Base-by-base conservation (phyloP, 768 basidiomycete genomes). In the Boletus coccyginus region DNA sequence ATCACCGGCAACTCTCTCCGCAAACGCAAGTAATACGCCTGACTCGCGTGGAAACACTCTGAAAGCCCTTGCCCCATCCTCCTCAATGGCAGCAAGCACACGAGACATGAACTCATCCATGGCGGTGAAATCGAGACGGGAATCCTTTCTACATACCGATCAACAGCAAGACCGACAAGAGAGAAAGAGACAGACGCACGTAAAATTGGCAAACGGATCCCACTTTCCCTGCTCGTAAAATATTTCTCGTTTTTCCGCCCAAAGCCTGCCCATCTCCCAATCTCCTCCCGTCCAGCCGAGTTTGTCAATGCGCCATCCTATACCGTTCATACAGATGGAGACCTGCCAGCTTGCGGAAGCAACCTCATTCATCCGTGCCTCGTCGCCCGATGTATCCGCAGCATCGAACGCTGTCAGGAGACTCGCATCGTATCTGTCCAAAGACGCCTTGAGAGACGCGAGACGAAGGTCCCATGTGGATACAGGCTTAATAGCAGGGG, bases 261-360 rank as follows among this genome's bases (percentile, higher is more conserved):
- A 99, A 17, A 95, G 87, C 61, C 92, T 88, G 1, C 92, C 92
- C 78, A 97, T 85, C 72, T 96, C 95, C 92, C 92, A 95, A 55
- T 92, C 89, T 12, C 48, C 57, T 24, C 38, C 46, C 1, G 50
- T 7, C 1, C 48, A 53, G 17, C 58, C 29, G 3, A 48, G 36
- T 36, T 53, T 63, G 12, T 40, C 11, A n/a, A 16, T 13, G 35
- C 49, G 55, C 29, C 50, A 56, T 9, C 53, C 71, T 35, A 64
- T 70, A 46, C 76, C 72, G 53, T 80, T 79, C 53, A 57, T 53
- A 44, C 63, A 65, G 39, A 79, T 71, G 81, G 87, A 90, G 0
- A 97, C 83, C 59, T 88, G 83, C 94, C 94, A 98, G 65, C 90
- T 88, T 0, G 90, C 83, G 53, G 83, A 83, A 7, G 94, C 92